Conservation (phyloP, 1,284 basidiomycete genomes). For the Afroboletus lepidellus region DNA sequence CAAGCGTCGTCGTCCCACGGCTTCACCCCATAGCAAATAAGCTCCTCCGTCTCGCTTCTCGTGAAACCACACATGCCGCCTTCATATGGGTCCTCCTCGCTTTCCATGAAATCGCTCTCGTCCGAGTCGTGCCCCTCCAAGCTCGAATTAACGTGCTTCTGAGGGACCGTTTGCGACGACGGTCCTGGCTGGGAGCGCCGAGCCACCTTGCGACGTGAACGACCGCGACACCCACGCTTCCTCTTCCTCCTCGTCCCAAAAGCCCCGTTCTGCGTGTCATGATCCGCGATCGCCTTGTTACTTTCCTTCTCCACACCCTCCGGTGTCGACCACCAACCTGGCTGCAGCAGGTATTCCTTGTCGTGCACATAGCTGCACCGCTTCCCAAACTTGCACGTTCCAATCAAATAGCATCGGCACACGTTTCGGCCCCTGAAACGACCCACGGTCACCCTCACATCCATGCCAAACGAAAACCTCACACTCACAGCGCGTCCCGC, state of each 20-base stretch:
- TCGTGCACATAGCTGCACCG: constrained; percentile 41
- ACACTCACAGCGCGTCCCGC: constrained; percentile 47
- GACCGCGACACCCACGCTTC: background rate
- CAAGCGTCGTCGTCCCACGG: constrained; percentile 47
- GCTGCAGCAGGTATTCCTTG: constrained; percentile 28
- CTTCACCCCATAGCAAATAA: constrained; percentile 41
- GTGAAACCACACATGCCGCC: constrained; percentile 35
- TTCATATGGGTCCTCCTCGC: no score
- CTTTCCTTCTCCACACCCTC: constrained; percentile 8
- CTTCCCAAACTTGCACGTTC: constrained; percentile 34
- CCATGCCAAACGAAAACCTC: background rate
- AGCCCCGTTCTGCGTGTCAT: background rate
- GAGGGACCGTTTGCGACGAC: background rate
- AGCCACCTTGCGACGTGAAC: background rate
- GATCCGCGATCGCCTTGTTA: constrained; percentile 3
- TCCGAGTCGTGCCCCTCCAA: constrained; percentile 5
- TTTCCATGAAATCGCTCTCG: no score
- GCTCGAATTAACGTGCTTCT: background rate
- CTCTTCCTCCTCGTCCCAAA: constrained; percentile 4
- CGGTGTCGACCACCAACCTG: constrained; percentile 35
- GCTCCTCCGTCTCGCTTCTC: constrained; percentile 36
- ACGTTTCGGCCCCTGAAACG: constrained; percentile 38
- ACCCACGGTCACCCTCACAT: background rate
- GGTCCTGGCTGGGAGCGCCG: background rate
- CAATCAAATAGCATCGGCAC: constrained; percentile 38